Base-by-base conservation (phyloP, 352 stramenopile genomes). In the Globisporangium splendens region DNA sequence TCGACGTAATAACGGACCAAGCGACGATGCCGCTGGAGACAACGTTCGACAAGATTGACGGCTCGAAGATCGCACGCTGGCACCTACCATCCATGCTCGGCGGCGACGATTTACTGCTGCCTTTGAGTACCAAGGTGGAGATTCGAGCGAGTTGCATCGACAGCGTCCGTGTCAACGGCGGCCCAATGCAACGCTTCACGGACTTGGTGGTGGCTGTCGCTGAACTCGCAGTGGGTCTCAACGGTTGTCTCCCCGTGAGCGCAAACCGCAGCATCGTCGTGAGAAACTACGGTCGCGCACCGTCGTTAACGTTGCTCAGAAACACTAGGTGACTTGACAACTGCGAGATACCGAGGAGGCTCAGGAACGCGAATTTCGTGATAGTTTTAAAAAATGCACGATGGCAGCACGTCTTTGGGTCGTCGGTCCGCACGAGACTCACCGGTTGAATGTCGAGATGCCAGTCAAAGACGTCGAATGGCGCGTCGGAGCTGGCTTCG, bases 321-420 rank as follows among this genome's bases (percentile, higher is more conserved):
- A 67, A 77, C 0, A 73, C 28, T 17, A 72, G 48, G 50, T 73
- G 69, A 33, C 58, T 63, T 2, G 65, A 56, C 15, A 60, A 50
- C 21, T 64, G 55, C 2, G 69, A 69, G 11, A 21, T 14, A 0
- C 62, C 48, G 3, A 77, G 46, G 0, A 77, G 8, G 31, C 58
- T 73, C 15, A 77, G 56, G 55, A 63, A 77, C 22, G 61, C 35
- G 44, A 77, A 43, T 48, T 77, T 77, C 31, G 49, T 59, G 8
- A 77, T 24, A 3, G 65, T 61, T 49, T 73, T 73, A 62, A 69
- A 77, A 46, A 77, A 73, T 5, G 65, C 69, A 15, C 69, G 65
- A 39, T 77, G 69, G 28, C 69, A 77, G 12, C 58, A 58, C 1
- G 69, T 77, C 20, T 67, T 7, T 1, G 58, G 54, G 39, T 72